These are phyloP conservation scores for Pilaira anomala DNA, from an alignment of 192 early-diverging fungal species.

Conservation along the genomic window DNA sequence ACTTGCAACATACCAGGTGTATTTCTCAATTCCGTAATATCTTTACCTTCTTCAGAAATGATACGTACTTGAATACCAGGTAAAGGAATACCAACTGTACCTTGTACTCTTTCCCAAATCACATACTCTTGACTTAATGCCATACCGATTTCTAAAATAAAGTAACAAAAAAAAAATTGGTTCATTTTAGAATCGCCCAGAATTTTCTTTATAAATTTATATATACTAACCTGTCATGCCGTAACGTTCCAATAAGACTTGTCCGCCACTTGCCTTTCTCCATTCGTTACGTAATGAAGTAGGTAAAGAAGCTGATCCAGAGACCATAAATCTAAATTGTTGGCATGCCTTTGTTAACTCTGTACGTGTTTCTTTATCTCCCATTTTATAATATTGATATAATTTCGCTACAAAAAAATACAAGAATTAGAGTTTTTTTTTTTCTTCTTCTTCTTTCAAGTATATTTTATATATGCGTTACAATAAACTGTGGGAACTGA, in stretches of 20 bases:
- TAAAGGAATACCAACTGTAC: slow-evolving; percentile 74
- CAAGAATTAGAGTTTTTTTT: neutral
- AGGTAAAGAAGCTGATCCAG: slow-evolving; percentile 76
- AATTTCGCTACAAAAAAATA: slow-evolving; percentile 52
- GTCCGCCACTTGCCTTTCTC: slow-evolving; percentile 65
- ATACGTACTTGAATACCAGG: slow-evolving; percentile 64
- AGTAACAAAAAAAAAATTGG: too few relatives aligned
- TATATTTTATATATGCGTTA: slow-evolving; percentile 1
- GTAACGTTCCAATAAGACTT: slow-evolving; percentile 78
- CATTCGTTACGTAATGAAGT: slow-evolving; percentile 63
- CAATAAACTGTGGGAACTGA: slow-evolving; percentile 88
- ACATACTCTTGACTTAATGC: slow-evolving; percentile 65
- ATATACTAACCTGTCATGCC: slow-evolving; percentile 62
- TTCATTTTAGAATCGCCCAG: neutral
- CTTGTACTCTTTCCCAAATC: slow-evolving; percentile 39
- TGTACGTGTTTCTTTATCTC: slow-evolving; percentile 38
- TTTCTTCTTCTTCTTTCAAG: neutral
- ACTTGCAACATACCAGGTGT: slow-evolving; percentile 70
- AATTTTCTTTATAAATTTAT: neutral
- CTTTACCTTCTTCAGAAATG: slow-evolving; percentile 42
- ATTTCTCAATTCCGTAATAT: slow-evolving; percentile 50
- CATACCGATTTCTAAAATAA: slow-evolving; percentile 77
- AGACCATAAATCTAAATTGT: slow-evolving; percentile 75
- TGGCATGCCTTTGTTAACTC: slow-evolving; percentile 48
- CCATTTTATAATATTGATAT: slow-evolving; percentile 49